phyloP scores from a whole-genome alignment of 768 basidiomycete species.

The Pulveroboletus ravenelii region DNA sequence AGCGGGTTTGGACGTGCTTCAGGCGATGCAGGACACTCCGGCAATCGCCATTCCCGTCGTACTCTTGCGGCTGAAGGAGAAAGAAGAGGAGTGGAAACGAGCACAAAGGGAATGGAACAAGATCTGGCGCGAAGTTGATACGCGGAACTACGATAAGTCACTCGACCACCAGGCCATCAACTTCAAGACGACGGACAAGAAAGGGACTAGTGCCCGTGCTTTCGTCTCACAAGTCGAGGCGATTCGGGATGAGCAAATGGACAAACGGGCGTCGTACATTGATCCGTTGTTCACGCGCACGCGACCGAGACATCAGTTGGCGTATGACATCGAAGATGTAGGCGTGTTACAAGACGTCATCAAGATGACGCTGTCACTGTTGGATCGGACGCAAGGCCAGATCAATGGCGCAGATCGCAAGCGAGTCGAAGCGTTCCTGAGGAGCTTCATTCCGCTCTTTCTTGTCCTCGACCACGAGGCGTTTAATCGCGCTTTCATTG shows the following conservation, averaged over 20 bases:
- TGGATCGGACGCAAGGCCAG: conserved; percentile 83
- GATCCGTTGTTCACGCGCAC: conserved; percentile 54
- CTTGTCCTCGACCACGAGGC: conserved; percentile 67
- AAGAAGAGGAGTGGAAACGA: conserved; percentile 98
- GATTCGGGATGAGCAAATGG: conserved; percentile 75
- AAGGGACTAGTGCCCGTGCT: conserved; percentile 65
- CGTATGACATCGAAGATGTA: conserved; percentile 69
- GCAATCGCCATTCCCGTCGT: conserved; percentile 87
- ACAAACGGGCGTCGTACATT: conserved; percentile 59
- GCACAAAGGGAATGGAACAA: conserved; percentile 98
- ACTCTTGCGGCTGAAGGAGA: conserved; percentile 82
- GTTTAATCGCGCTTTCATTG: conserved; percentile 68
- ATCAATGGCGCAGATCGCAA: conserved; percentile 68
- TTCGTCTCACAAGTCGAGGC: conserved; percentile 84
- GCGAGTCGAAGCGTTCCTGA: conserved; percentile 76
- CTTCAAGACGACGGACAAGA: conserved; percentile 91
- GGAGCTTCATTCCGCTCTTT: conserved; percentile 71
- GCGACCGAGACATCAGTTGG: conserved; percentile 71
- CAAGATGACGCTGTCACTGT: conserved; percentile 84
- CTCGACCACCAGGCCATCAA: conserved; percentile 90
- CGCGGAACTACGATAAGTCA: conserved; percentile 88
- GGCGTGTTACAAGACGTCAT: conserved; percentile 79
- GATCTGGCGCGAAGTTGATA: conserved; percentile 96
- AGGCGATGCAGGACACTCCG: conserved; percentile 91
- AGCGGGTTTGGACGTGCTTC: conserved; percentile 72